Evolutionary conservation across 768 basidiomycete species (phyloP), one percentile per base, ranked within the genome.

Genomic region (Suillus lakei): DNA sequence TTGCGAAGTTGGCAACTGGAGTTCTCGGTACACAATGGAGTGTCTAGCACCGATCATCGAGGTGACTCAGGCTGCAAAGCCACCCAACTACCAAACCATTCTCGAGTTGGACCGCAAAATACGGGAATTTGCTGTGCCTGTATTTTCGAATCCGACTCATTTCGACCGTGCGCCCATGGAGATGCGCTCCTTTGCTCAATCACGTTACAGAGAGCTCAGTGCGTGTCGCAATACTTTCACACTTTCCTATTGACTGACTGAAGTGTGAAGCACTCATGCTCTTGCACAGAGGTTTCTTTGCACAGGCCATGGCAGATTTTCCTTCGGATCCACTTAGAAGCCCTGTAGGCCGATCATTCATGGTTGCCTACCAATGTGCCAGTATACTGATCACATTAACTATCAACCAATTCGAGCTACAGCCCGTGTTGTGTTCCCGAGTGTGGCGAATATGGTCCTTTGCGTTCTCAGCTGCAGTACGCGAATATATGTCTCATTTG

Each of bases 391-490:
- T 88, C 18, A 72, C 77, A 39, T 74, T 74, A 36, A 84, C 83
- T 6, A 72, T 76, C 34, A 71, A 70, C 5, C 83, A 84, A 55
- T 86, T 80, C 66, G 61, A 67, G 13, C 78, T 80, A 64, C 79
- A 83, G 30, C 86, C 86, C 0, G 63, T 74, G 9, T 74, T 89
- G 13, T 79, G 82, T 58, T 74, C 82, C 44, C 81, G 88, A 18
- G 74, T 90, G 32, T 89, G 86, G 86, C 79, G 81, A 61, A 82
- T 87, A 63, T 90, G 88, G 88, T 81, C 86, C 2, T 76, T 82
- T 55, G 79, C 83, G 1, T 88, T 88, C 70, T 80, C 83, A 15
- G 83, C 88, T 18, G 81, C 85, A 44, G 86, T 87, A 71, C 73
- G 83, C 68, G 15, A 51, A 65, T 23, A 55, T n/a, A 16, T 46